These are phyloP conservation scores for Aspergillus pseudoviridinutans DNA, from an alignment of 2,329 filamentous ascomycete genomes.

Conservation along the genomic window DNA sequence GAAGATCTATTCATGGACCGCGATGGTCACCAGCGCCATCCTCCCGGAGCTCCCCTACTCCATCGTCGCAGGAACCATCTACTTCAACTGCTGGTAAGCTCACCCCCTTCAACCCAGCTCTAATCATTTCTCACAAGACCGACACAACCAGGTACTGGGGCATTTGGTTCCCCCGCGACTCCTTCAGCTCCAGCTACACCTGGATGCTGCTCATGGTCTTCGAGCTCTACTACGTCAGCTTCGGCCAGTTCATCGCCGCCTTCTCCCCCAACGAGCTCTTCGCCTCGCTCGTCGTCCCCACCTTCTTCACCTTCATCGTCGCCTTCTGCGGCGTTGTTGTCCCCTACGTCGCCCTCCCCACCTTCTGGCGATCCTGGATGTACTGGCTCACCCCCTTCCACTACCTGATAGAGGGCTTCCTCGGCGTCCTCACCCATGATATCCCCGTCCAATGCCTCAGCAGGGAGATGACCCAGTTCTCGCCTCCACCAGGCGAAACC, in stretches of 20 bases:
- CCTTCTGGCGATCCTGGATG: conserved; percentile 65
- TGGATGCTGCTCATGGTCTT: conserved; percentile 65
- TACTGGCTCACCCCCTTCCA: conserved; percentile 66
- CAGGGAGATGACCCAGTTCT: conserved; percentile 58
- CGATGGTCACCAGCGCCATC: conserved; percentile 63
- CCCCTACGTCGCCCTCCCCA: conserved; percentile 58
- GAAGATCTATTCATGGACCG: conserved; percentile 75
- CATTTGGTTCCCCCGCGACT: conserved; percentile 50
- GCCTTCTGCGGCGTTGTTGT: conserved; percentile 74
- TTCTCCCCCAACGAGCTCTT: conserved; percentile 64
- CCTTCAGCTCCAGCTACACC: conserved; percentile 57
- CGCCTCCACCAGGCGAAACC: conserved; percentile 54
- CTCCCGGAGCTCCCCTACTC: conserved; percentile 68
- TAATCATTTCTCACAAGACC: background rate
- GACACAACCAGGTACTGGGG: conserved; percentile 47
- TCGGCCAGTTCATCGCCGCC: conserved; percentile 65
- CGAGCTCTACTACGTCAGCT: conserved; percentile 61
- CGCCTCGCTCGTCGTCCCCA: conserved; percentile 62
- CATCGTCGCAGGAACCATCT: conserved; percentile 61
- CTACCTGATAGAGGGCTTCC: conserved; percentile 61
- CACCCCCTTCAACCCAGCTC: too few relatives aligned
- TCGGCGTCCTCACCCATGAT: conserved; percentile 54
- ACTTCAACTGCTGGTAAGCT: conserved; percentile 60
- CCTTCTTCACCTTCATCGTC: conserved; percentile 67
- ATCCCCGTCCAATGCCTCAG: conserved; percentile 54